phyloP scores from a whole-genome alignment of 2,329 filamentous ascomycete species.

The Colletotrichum sojae region DNA sequence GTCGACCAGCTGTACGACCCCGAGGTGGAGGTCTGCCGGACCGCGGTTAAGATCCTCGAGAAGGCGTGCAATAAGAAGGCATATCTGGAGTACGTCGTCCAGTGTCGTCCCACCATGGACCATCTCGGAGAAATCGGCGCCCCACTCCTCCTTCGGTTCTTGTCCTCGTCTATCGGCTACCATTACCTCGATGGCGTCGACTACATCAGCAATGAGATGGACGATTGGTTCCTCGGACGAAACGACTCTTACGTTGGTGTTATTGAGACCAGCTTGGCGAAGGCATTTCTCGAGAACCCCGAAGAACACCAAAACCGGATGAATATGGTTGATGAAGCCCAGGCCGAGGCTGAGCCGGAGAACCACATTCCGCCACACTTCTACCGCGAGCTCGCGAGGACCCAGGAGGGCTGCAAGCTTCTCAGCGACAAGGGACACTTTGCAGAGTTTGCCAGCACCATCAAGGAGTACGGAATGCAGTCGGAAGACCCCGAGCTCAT shows the following conservation, averaged over 20 bases:
- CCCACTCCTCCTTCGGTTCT: conserved; percentile 89
- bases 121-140: conserved; percentile 97
- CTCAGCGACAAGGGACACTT: conserved; percentile 96
- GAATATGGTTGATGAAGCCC: conserved; percentile 72
- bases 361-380: conserved; percentile 93
- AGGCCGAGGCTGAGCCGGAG: conserved; percentile 71
- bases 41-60: conserved; percentile 96
- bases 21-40: conserved; percentile 95
- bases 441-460: conserved; percentile 90
- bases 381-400: conserved; percentile 94
- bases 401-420: conserved; percentile 90
- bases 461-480: conserved; percentile 88
- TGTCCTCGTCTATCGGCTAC: conserved; percentile 97
- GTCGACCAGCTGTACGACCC: conserved; percentile 99
- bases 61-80: conserved; percentile 95
- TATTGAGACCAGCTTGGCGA: conserved; percentile 94
- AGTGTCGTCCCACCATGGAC: conserved; percentile 93
- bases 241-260: conserved; percentile 97
- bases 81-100: conserved; percentile 95
- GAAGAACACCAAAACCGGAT: conserved; percentile 71
- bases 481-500: conserved; percentile 88
- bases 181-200: conserved; percentile 97
- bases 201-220: conserved; percentile 99
- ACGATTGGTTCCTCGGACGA: conserved; percentile 97
- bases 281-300: conserved; percentile 80